These are phyloP conservation scores for Sicyos baderoa DNA, from an alignment of 306 rosid species.

Conservation along the genomic window DNA sequence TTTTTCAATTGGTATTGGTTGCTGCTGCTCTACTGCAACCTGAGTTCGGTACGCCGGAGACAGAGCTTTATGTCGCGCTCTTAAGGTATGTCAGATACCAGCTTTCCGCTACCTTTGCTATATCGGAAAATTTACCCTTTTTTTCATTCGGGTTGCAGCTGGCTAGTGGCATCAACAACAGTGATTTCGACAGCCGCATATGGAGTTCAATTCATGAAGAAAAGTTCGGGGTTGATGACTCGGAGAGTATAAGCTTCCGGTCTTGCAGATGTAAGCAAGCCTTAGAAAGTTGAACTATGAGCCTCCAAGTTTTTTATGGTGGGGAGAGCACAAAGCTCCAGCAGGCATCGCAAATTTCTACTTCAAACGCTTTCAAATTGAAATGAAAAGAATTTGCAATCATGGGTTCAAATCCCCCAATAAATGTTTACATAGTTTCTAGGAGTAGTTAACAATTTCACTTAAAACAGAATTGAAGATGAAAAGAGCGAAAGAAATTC, in stretches of 20 bases:
- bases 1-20: conserved; percentile 69
- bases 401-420: background rate
- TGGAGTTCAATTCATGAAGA: conserved; percentile 42
- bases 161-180: conserved; percentile 87
- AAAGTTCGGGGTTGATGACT: conserved; percentile 23
- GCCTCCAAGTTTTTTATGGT: background rate
- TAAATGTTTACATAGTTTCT: background rate
- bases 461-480: background rate
- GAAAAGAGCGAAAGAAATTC: too few relatives aligned
- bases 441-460: background rate
- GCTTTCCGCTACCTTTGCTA: background rate
- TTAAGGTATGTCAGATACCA: too few relatives aligned
- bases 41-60: conserved; percentile 72
- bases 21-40: conserved; percentile 88
- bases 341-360: background rate
- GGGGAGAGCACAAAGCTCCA: background rate
- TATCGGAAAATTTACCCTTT: background rate
- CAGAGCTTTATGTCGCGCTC: conserved; percentile 29
- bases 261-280: background rate
- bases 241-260: conserved; percentile 17
- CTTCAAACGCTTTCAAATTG: background rate
- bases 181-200: conserved; percentile 56
- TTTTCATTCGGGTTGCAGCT: conserved; percentile 40
- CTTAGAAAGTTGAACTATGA: background rate
- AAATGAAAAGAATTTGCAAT: background rate